Base-by-base conservation (phyloP, 106 monocot species). In the Dendrobium catenatum region DNA sequence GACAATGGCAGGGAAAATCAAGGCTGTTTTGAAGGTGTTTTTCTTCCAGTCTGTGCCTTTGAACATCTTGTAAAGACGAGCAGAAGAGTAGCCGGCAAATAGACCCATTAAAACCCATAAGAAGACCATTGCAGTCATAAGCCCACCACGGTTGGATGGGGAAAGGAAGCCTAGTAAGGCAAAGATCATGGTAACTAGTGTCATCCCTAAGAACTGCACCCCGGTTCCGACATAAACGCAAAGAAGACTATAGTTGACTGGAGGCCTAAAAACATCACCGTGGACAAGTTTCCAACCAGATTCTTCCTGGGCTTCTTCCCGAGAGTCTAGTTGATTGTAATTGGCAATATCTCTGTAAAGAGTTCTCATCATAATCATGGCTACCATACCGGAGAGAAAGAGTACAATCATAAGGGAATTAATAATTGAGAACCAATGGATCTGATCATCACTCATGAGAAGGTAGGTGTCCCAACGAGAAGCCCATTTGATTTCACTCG, bases 381-480 rank as follows among this genome's bases (percentile, higher is more conserved):
- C 85, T 31, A 85, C 85, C 85, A 85, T 85, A 42, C 80, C 85
- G 27, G 85, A 85, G 19, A 85, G 76, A 37, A 85, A 85, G 24
- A 85, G 80, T 4, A 85, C 85, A 27, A 85, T 85, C 85, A 85
- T 85, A 11, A 85, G 68, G 3, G 85, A 85, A 26, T 85, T 85
- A 17, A 85, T 81, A 7, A 85, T 85, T 43, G 85, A 85, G 77
- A 85, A 85, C 85, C 85, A 85, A 61, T 85, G 85, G 46, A 85
- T 85, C 42, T 85, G 85, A 42, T 85, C 85, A 70, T 85, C 85
- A 29, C 77, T 85, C 85, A 80, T 80, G 48, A 85, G 80, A 37
- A 85, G 80, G 76, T 85, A 85, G 9, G 85, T 85, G 76, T 85
- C 85, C 85, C 85, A 85, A 18, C 85, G 85, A 37, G 85, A 85